Conservation (phyloP, 257 asterid genomes). For the Salvia hispanica region DNA sequence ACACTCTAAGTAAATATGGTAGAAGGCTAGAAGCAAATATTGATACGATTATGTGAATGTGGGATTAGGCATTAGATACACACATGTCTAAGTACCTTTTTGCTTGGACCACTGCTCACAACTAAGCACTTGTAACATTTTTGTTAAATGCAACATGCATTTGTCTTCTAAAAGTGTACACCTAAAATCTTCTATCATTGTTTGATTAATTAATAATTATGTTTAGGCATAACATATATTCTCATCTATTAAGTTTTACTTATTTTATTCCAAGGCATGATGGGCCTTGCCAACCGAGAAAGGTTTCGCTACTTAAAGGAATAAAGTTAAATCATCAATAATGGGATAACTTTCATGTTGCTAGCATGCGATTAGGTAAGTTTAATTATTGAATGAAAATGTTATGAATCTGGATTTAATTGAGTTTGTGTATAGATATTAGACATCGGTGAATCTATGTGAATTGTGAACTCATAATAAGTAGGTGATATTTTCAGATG, state of each 20-base stretch:
- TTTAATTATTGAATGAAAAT: too few relatives aligned
- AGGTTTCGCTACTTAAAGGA: too few relatives aligned
- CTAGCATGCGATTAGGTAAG: too few relatives aligned
- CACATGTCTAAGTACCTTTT: background rate
- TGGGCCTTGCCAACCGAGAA: background rate
- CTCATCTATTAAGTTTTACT: background rate
- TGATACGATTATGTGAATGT: background rate
- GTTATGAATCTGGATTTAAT: too few relatives aligned
- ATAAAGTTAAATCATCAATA: too few relatives aligned
- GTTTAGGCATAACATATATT: background rate
- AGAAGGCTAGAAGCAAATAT: background rate
- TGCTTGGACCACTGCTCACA: conserved; percentile 10
- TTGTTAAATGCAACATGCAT: background rate
- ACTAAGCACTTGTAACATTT: conserved; percentile 22
- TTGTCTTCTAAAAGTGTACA: background rate
- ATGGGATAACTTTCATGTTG: too few relatives aligned
- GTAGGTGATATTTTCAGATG: too few relatives aligned
- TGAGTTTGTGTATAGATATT: too few relatives aligned
- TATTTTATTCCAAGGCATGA: background rate
- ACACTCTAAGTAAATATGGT: too few relatives aligned
- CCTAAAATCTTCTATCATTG: conserved; percentile 3
- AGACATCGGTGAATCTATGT: too few relatives aligned
- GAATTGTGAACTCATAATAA: too few relatives aligned
- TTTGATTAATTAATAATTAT: background rate
- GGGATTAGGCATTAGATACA: background rate